Evolutionary conservation across 2,329 filamentous ascomycete genomes (phyloP).

Genomic region (Paecilomyces formosus): DNA sequence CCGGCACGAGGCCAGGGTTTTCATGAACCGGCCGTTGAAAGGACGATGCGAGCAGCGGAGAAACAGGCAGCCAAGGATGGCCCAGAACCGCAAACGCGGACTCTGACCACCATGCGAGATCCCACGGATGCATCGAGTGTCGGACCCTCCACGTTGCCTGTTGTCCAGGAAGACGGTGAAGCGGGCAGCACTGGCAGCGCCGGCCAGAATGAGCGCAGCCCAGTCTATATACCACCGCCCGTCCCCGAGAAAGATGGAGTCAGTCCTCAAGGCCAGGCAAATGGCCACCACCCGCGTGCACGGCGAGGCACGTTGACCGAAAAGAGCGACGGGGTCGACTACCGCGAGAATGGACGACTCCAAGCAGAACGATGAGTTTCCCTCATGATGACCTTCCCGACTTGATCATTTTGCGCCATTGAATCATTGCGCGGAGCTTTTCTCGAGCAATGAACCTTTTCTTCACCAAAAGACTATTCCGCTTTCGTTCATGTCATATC

Average conservation of each 20-base stretch:
- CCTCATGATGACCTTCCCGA: not conserved
- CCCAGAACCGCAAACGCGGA: constrained; percentile 55
- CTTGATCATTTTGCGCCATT: not conserved
- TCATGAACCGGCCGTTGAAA: constrained; percentile 40
- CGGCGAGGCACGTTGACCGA: not conserved
- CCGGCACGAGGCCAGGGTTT: constrained; percentile 15
- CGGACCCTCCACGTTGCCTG: constrained; percentile 57
- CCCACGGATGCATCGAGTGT: constrained; percentile 50
- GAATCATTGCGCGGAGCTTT: not conserved
- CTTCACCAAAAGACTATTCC: constrained; percentile 12
- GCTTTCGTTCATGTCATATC: constrained; percentile 5
- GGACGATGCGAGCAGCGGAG: constrained; percentile 54
- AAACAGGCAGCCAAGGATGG: constrained; percentile 54
- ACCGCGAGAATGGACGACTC: constrained; percentile 11
- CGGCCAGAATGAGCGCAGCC: constrained; percentile 36
- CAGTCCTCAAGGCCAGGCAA: constrained; percentile 9
- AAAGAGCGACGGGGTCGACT: not conserved
- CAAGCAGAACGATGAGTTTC: not conserved
- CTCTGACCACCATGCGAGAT: constrained; percentile 51
- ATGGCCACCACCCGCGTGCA: not conserved
- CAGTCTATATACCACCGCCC: constrained; percentile 13
- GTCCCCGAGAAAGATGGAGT: constrained; percentile 23
- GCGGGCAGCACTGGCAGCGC: constrained; percentile 53
- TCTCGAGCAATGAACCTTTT: constrained; percentile 6
- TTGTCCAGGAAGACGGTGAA: constrained; percentile 87